These are phyloP conservation scores for Rubroboletus satanas DNA, from an alignment of 768 basidiomycete species.

Conservation along the genomic window DNA sequence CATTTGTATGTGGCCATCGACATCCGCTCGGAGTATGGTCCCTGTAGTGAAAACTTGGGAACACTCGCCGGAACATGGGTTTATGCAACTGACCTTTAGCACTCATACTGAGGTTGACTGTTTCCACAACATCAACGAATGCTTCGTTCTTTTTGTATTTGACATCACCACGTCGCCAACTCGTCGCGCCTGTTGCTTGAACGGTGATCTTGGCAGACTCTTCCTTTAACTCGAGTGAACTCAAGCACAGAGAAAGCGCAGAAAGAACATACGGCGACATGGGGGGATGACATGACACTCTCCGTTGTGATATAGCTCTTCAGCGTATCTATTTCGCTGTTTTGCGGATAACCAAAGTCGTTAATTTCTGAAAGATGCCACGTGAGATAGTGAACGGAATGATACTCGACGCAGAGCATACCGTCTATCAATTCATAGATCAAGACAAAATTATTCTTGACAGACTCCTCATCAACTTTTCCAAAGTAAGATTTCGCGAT, in stretches of 20 bases:
- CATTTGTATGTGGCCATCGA: slow-evolving; percentile 98
- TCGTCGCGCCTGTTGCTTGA: slow-evolving; percentile 95
- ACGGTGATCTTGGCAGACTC: slow-evolving; percentile 96
- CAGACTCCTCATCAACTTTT: slow-evolving; percentile 94
- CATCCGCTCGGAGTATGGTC: slow-evolving; percentile 88
- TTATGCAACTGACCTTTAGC: slow-evolving; percentile 60
- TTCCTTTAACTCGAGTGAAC: slow-evolving; percentile 51
- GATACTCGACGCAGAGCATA: slow-evolving; percentile 31
- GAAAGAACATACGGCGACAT: slow-evolving; percentile 61
- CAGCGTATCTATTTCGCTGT: slow-evolving; percentile 95
- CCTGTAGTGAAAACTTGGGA: slow-evolving; percentile 43
- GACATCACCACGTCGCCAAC: slow-evolving; percentile 93
- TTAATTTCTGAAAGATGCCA: slow-evolving; percentile 69
- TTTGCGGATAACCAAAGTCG: slow-evolving; percentile 99
- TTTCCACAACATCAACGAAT: slow-evolving; percentile 99
- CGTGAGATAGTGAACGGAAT: slow-evolving; percentile 5
- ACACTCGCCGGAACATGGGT: background rate
- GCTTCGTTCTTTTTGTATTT: slow-evolving; percentile 99
- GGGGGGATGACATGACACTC: slow-evolving; percentile 83
- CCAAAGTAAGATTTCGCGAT: slow-evolving; percentile 97
- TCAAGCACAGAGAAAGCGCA: background rate
- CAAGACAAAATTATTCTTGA: slow-evolving; percentile 98
- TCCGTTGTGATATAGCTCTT: slow-evolving; percentile 99
- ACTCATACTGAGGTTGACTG: slow-evolving; percentile 94
- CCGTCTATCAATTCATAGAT: slow-evolving; percentile 98